These are phyloP conservation scores for Colletotrichum costaricense DNA, from an alignment of 2,329 filamentous ascomycete species.

Conservation along the genomic window DNA sequence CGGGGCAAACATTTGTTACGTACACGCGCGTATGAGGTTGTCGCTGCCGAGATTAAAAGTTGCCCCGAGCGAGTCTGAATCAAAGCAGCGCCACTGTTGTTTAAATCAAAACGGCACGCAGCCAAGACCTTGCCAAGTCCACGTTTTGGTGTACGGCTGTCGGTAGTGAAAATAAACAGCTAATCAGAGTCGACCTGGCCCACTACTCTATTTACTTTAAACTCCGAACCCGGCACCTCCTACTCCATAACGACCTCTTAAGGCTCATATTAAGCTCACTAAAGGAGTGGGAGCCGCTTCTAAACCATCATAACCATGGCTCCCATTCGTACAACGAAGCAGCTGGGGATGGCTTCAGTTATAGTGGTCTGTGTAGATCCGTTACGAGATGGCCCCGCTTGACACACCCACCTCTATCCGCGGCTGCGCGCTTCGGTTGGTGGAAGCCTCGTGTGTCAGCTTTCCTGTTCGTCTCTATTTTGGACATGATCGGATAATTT, in stretches of 20 bases:
- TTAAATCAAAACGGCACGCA: neutral
- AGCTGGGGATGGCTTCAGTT: neutral
- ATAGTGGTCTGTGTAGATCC: neutral
- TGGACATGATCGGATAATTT: slow-evolving; percentile 5
- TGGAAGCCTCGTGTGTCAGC: neutral
- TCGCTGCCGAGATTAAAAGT: slow-evolving; percentile 4
- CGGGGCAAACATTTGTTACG: neutral
- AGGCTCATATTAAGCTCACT: neutral
- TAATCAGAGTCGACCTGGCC: slow-evolving; percentile 10
- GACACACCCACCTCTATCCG: neutral
- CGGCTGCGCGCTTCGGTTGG: neutral
- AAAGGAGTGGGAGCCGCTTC: neutral
- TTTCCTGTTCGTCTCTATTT: neutral
- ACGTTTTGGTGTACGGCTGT: neutral
- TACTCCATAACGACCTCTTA: neutral
- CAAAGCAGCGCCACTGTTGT: neutral
- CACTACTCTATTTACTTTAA: slow-evolving; percentile 26
- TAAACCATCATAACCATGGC: neutral
- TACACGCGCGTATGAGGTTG: neutral
- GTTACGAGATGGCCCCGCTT: neutral
- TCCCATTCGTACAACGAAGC: neutral
- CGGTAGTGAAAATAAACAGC: slow-evolving; percentile 18
- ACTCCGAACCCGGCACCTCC: slow-evolving; percentile 6
- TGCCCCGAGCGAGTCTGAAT: neutral
- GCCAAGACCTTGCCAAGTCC: slow-evolving; percentile 7